These are phyloP conservation scores for Coniella lustricola DNA, from an alignment of 2,329 filamentous ascomycete genomes.

Conservation along the genomic window DNA sequence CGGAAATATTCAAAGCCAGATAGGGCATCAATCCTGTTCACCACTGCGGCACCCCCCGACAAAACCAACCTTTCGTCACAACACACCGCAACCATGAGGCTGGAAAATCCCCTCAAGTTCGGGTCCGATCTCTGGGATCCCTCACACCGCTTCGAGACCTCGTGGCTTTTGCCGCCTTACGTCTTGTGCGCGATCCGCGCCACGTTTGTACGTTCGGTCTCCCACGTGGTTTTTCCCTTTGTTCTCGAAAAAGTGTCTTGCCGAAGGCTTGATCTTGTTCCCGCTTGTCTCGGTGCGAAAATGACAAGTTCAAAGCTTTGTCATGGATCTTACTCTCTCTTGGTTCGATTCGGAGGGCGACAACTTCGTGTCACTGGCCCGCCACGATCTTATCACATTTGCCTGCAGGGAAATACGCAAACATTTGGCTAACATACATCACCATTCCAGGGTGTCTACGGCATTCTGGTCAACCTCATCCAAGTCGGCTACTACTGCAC, in stretches of 20 bases:
- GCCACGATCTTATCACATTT: too few relatives aligned
- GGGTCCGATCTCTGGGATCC: conserved; percentile 42
- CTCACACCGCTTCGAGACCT: conserved; percentile 66
- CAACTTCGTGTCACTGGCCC: too few relatives aligned
- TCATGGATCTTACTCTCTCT: too few relatives aligned
- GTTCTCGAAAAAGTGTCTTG: background rate
- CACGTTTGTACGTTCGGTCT: conserved; percentile 37
- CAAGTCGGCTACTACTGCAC: conserved; percentile 59
- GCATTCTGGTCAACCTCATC: conserved; percentile 62
- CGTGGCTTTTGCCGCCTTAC: conserved; percentile 68
- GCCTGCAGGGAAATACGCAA: too few relatives aligned
- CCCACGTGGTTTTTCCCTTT: background rate
- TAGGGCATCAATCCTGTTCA: too few relatives aligned
- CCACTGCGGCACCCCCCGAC: too few relatives aligned
- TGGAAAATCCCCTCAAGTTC: conserved; percentile 27
- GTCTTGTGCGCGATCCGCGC: conserved; percentile 52
- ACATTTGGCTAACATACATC: background rate
- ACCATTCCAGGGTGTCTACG: conserved; percentile 52
- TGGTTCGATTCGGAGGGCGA: too few relatives aligned
- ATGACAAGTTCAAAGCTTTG: too few relatives aligned
- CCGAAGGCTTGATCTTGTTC: too few relatives aligned
- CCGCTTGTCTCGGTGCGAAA: too few relatives aligned
- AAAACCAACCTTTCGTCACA: background rate
- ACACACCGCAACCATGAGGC: conserved; percentile 4
- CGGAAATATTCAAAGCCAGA: too few relatives aligned